These are phyloP conservation scores for Claviceps humidiphila DNA, from an alignment of 2,329 filamentous ascomycete species.

Conservation along the genomic window DNA sequence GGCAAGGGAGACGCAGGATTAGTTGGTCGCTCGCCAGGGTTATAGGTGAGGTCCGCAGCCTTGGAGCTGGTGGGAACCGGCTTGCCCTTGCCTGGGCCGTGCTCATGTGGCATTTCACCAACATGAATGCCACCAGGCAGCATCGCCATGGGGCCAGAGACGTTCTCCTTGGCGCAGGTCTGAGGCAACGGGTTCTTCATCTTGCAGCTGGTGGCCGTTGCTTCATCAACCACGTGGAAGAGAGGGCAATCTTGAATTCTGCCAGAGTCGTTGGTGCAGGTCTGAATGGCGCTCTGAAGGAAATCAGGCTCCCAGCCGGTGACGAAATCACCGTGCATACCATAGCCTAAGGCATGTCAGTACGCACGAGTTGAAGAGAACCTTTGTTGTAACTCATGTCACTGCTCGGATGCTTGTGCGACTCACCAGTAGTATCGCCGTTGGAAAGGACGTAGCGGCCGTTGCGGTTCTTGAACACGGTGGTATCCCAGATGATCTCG, in stretches of 20 bases:
- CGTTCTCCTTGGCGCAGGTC: constrained; percentile 44
- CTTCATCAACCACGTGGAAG: constrained; percentile 57
- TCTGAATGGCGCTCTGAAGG: constrained; percentile 58
- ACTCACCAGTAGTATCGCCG: constrained; percentile 59
- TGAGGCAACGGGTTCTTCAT: constrained; percentile 41
- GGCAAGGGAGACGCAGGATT: constrained; percentile 22
- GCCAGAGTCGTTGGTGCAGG: constrained; percentile 61
- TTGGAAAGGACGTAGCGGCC: constrained; percentile 67
- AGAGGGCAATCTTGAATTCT: constrained; percentile 59
- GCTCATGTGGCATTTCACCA: constrained; percentile 2
- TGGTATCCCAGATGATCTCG: constrained; percentile 74
- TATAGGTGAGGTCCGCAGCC: constrained; percentile 20
- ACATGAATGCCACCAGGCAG: constrained; percentile 51
- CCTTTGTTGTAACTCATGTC: not conserved
- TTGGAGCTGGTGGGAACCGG: constrained; percentile 1
- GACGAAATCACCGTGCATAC: constrained; percentile 71
- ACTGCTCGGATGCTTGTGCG: not conserved
- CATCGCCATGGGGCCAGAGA: constrained; percentile 36
- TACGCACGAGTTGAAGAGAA: not conserved
- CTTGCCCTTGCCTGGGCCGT: not conserved
- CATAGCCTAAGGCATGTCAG: constrained; percentile 38
- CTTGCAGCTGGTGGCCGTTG: constrained; percentile 43
- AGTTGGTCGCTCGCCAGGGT: constrained; percentile 20
- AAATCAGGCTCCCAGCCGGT: constrained; percentile 60
- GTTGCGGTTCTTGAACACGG: constrained; percentile 44